These are phyloP conservation scores for Chaetoceros muelleri DNA, from an alignment of 108 stramenopile species.

Conservation along the genomic window DNA sequence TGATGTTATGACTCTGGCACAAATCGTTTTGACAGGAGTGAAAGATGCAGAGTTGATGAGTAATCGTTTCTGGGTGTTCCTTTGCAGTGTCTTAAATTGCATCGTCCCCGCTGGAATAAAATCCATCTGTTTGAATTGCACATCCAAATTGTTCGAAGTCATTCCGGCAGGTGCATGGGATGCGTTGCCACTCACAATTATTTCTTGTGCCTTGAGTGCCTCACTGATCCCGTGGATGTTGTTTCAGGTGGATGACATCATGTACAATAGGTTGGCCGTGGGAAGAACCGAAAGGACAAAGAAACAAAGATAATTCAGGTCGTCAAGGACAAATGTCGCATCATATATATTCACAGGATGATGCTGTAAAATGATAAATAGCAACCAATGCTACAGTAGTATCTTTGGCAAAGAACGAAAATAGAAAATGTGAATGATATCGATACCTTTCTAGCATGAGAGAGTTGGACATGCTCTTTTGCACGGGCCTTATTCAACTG, in stretches of 20 bases:
- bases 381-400: no score
- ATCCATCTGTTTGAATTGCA: neutral
- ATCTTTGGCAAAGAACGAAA: no score
- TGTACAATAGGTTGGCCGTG: no score
- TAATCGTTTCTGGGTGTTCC: neutral
- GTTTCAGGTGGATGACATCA: constrained; percentile 54
- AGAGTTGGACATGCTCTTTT: no score
- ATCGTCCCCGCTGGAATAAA: constrained; percentile 3
- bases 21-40: neutral
- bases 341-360: no score
- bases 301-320: no score
- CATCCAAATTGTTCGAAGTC: constrained; percentile 3
- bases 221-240: constrained; percentile 41
- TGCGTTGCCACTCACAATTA: constrained; percentile 38
- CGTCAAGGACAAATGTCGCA: no score
- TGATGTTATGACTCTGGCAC: constrained; percentile 7
- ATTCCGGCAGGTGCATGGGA: constrained; percentile 46
- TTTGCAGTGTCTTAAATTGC: constrained; percentile 20
- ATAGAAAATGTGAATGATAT: no score
- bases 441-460: no score
- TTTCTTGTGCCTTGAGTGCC: constrained; percentile 34
- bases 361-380: no score
- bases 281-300: no score
- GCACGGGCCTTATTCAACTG: no score
- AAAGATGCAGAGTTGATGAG: neutral